Base-by-base conservation (phyloP, 116 monocot species). In the Zostera marina region DNA sequence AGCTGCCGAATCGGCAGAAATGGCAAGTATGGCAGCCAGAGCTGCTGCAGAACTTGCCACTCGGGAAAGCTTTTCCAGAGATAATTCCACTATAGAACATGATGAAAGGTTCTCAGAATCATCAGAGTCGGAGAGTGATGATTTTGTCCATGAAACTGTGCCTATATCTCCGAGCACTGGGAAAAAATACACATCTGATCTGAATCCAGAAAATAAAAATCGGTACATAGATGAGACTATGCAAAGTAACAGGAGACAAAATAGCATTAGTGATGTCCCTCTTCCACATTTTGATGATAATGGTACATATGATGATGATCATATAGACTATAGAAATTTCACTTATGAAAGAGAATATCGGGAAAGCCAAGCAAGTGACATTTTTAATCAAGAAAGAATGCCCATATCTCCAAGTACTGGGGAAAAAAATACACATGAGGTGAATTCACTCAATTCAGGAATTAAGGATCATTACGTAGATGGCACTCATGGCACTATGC, bases 1-100 rank as follows among this genome's bases (percentile, higher is more conserved):
- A 42, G 93, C 93, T 52, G 93, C 93, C 12, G 81, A 93, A 73
- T 84, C 93, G 71, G 93, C 88, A 62, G 88, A 93, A 74, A 74
- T 48, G 69, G 93, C 93, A 23, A 77, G 81, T 67, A 49, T 81
- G 47, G 93, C 93, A 77, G 88, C 93, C 47, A 81, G 75, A 76
- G 88, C 84, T 63, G 93, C 93, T 69, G 93, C 71, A 58, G 75
- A 84, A 56, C 69, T 93, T 72, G 88, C 88, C 51, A 73, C 62
- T 17, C 72, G 52, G 53, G 76, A 52, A 66, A 75, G 68, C 53
- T 12, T 61, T 45, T 60, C 72, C 5, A 60, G 45, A 52, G 62
- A 73, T 26, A 23, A 60, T 51, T 19, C 10, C 15, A 51, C 9
- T 19, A 54, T 21, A 16, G 42, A 69, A 24, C 64, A 57, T 61